These are phyloP conservation scores for Daphne laureola DNA, from an alignment of 441 rosid species.

Conservation along the genomic window DNA sequence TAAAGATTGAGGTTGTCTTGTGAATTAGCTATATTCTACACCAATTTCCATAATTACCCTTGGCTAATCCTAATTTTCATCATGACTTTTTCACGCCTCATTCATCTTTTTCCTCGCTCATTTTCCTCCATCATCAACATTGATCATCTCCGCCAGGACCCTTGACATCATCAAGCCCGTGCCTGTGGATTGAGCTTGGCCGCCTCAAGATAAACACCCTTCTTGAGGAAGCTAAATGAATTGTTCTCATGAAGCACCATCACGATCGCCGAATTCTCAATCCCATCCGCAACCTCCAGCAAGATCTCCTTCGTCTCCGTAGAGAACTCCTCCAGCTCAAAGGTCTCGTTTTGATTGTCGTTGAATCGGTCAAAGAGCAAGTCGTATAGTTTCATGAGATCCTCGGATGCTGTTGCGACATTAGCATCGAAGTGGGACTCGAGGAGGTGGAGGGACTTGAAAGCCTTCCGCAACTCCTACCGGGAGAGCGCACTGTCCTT, in stretches of 20 bases:
- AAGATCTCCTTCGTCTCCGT: conserved; percentile 68
- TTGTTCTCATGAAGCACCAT: conserved; percentile 64
- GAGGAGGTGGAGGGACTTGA: conserved; percentile 63
- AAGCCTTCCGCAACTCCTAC: conserved; percentile 61
- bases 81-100: too few relatives aligned
- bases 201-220: conserved; percentile 82
- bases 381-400: conserved; percentile 59
- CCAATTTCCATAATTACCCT: too few relatives aligned
- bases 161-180: conserved; percentile 7
- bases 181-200: conserved; percentile 32
- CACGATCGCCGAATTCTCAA: conserved; percentile 66
- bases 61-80: too few relatives aligned
- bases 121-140: too few relatives aligned
- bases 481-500: conserved; percentile 70
- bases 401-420: conserved; percentile 47
- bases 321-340: conserved; percentile 64
- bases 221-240: conserved; percentile 45
- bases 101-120: too few relatives aligned
- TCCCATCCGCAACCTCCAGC: conserved; percentile 87
- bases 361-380: conserved; percentile 74
- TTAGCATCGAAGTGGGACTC: conserved; percentile 75
- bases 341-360: conserved; percentile 44
- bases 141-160: too few relatives aligned
- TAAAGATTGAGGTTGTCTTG: too few relatives aligned
- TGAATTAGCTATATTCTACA: too few relatives aligned